phyloP scores from a whole-genome alignment of 169 alveolate species.

The Babesia ovis region DNA sequence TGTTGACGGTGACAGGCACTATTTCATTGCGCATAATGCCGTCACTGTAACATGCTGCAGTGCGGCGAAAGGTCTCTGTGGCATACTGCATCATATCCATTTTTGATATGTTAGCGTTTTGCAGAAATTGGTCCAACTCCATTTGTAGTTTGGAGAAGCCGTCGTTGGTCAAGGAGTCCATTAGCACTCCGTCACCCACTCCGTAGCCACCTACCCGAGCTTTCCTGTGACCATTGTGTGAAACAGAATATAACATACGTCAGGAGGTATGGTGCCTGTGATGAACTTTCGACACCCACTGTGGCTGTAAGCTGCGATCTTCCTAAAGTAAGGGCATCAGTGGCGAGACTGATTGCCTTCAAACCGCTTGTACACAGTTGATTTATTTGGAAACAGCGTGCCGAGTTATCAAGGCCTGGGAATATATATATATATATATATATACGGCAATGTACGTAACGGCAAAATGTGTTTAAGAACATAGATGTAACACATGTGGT shows the following conservation, averaged over 20 bases:
- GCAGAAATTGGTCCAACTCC: conserved; percentile 51
- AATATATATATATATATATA: neutral
- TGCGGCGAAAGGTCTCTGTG: conserved; percentile 56
- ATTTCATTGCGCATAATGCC: conserved; percentile 72
- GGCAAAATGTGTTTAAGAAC: too few relatives aligned
- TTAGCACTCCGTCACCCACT: conserved; percentile 61
- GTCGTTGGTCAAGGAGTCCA: conserved; percentile 66
- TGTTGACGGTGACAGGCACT: conserved; percentile 57
- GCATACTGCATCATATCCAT: conserved; percentile 67
- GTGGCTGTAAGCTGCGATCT: conserved; percentile 58
- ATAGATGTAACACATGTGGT: too few relatives aligned
- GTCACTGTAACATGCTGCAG: conserved; percentile 72
- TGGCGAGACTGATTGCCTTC: conserved; percentile 63
- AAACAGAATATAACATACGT: conserved; percentile 14
- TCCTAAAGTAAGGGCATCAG: conserved; percentile 56
- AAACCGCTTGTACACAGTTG: conserved; percentile 72
- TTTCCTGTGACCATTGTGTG: conserved; percentile 5
- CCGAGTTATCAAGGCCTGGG: conserved; percentile 56
- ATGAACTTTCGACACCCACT: conserved; percentile 71
- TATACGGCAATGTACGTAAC: too few relatives aligned
- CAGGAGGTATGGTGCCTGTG: conserved; percentile 69
- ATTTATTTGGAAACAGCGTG: conserved; percentile 50
- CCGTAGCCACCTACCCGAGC: conserved; percentile 65
- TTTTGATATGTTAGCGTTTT: conserved; percentile 61
- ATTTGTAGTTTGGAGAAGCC: conserved; percentile 50